These are phyloP conservation scores for Stereocaulon alpinum DNA, from an alignment of 495 filamentous ascomycete species.

Conservation along the genomic window DNA sequence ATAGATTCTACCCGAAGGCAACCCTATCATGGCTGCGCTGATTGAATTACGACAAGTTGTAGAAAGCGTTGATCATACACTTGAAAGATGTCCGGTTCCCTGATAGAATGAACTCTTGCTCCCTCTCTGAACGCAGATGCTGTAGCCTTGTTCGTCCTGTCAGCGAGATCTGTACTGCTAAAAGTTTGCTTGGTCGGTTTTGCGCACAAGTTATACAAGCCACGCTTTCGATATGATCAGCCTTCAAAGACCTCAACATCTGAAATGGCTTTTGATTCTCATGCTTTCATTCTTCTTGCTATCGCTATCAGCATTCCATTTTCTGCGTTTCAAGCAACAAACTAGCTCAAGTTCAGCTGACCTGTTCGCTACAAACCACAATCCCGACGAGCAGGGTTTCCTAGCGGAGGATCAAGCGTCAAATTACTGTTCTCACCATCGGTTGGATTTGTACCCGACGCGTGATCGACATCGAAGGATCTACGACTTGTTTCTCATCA, in stretches of 20 bases:
- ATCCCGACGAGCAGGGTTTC: conserved; percentile 4
- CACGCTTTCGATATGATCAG: too few species aligned
- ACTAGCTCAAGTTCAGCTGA: background rate
- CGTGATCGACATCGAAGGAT: conserved; percentile 33
- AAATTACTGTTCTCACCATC: conserved; percentile 12
- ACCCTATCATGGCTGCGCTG: too few species aligned
- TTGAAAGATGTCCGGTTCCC: too few species aligned
- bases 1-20: too few species aligned
- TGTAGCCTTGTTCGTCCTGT: too few species aligned
- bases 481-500: conserved; percentile 45
- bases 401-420: conserved; percentile 8
- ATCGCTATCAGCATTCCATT: background rate
- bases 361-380: background rate
- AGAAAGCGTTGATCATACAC: too few species aligned
- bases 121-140: too few species aligned
- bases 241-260: background rate
- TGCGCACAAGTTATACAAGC: too few species aligned
- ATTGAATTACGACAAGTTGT: too few species aligned
- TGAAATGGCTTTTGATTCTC: background rate
- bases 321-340: background rate
- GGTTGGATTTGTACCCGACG: conserved; percentile 13
- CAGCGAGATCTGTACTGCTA: too few species aligned
- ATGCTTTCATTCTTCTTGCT: background rate
- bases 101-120: too few species aligned
- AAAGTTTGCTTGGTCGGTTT: too few species aligned